A percentile compares a stretch with the other conserved stretches of the same genome.
These are phyloP conservation scores for Thalassiosira exigua DNA, from an alignment of 352 stramenopile genomes.

Conservation along the genomic window DNA sequence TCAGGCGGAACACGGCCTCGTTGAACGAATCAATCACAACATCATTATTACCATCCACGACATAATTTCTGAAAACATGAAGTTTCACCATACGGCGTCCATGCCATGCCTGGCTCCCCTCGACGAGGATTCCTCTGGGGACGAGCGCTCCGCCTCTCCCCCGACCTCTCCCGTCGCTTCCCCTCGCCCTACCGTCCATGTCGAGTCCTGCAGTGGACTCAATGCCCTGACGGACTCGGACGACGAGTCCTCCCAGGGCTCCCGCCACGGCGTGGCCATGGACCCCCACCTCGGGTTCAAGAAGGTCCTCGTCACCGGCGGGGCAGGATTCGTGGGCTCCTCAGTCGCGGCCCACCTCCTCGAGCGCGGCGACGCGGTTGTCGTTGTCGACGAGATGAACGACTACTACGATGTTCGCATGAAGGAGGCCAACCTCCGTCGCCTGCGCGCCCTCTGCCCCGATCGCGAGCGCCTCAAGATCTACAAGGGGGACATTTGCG, in stretches of 20 bases:
- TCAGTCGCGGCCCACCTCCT: constrained; percentile 89
- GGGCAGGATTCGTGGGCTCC: constrained; percentile 96
- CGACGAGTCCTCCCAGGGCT: constrained; percentile 10
- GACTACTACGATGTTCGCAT: constrained; percentile 98
- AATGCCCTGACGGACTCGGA: constrained; percentile 8
- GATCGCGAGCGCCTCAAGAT: constrained; percentile 64
- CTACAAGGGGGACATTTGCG: constrained; percentile 92
- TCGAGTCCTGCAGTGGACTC: constrained; percentile 12
- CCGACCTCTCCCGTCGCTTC: neutral
- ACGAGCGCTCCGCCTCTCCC: constrained; percentile 7
- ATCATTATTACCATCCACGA: neutral
- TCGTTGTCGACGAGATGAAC: constrained; percentile 98
- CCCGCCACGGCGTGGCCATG: constrained; percentile 15
- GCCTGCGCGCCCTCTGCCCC: constrained; percentile 71
- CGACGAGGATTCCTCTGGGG: constrained; percentile 43
- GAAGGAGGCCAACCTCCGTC: constrained; percentile 94
- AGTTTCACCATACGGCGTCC: constrained; percentile 36
- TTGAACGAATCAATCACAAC: constrained; percentile 4
- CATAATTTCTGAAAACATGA: constrained; percentile 33
- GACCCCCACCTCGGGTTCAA: constrained; percentile 77
- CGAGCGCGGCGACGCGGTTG: constrained; percentile 85
- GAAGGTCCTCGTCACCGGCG: constrained; percentile 93
- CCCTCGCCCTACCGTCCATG: neutral
- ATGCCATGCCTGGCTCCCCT: constrained; percentile 30
- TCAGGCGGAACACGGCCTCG: constrained; percentile 16